Base-by-base conservation (phyloP, 495 filamentous ascomycete genomes). In the Tuber umbilicatum region DNA sequence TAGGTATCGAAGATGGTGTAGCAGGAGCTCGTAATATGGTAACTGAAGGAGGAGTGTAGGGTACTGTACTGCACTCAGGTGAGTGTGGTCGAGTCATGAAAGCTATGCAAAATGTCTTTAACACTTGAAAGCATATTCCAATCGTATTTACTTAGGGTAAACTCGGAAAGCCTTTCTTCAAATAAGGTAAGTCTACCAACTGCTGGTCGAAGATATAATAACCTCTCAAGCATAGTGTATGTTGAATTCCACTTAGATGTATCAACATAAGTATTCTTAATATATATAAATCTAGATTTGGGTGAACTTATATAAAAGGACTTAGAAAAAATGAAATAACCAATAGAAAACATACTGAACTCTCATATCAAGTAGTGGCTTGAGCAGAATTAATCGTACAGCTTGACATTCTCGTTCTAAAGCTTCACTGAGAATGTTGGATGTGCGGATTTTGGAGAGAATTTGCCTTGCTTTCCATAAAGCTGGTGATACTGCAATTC, bases 341-440 rank as follows among this genome's bases (percentile, higher is more conserved):
- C 7, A 73, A 9, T 39, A 45, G n/a, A 31, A 68, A 68, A 41
- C 72, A 5, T 42, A 73, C 68, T 72, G 16, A 21, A 76, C 72
- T 14, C 39, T 72, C 72, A 76, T 74, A 74, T 76, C 72, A 0
- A 76, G 60, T 19, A 74, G 14, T 27, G 72, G 72, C 7, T 50
- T 39, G n/a, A 74, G 31, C n/a, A 4, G 42, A n/a, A 70, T 68
- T 17, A 74, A 35, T 5, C 43, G n/a, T 16, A 31, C 38, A 19
- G 38, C 31, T 31, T 6, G 19, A 5, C 31, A 37, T 68, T 76
- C 72, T 43, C 35, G 14, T 45, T 74, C 23, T 9, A 76, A 39
- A 0, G 67, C 50, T 69, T 76, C 71, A 12, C 40, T 31, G 5
- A 70, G 31, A 23, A 50, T 21, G 17, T 42, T 47, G 1, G 72